These are phyloP conservation scores for Musa acuminata DNA, from an alignment of 176 grass and related monocot species.

Conservation along the genomic window DNA sequence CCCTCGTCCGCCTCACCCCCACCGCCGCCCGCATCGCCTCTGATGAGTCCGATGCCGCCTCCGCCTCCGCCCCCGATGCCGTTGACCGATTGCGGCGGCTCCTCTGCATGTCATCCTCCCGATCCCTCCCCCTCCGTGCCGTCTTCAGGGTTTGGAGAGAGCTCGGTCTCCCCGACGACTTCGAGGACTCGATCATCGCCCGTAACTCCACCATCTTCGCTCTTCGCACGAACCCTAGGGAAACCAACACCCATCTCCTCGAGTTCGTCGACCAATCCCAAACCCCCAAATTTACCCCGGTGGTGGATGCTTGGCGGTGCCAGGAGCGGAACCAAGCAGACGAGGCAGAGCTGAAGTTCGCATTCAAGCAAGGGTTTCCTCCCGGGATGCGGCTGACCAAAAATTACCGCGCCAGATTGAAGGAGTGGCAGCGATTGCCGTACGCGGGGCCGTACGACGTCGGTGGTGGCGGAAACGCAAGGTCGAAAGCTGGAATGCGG, in stretches of 20 bases:
- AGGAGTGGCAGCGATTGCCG: conserved; percentile 49
- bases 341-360: conserved; percentile 19
- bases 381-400: conserved; percentile 59
- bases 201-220: conserved; percentile 39
- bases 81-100: conserved; percentile 31
- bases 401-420: conserved; percentile 47
- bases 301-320: conserved; percentile 26
- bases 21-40: conserved; percentile 32
- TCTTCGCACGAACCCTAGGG: conserved; percentile 31
- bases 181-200: conserved; percentile 52
- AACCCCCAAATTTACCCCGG: conserved; percentile 18
- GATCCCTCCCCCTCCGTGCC: conserved; percentile 49
- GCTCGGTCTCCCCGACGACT: conserved; percentile 69
- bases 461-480: conserved; percentile 5
- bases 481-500: conserved; percentile 30
- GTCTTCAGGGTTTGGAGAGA: conserved; percentile 76
- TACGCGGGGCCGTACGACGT: conserved; percentile 42
- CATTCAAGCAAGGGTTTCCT: conserved; percentile 59
- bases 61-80: conserved; percentile 6
- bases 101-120: conserved; percentile 50
- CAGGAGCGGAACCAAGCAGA: conserved; percentile 10
- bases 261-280: conserved; percentile 33
- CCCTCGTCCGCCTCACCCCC: conserved; percentile 40
- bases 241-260: conserved; percentile 50
- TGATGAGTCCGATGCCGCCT: conserved; percentile 20